A percentile compares a stretch with the other conserved stretches of the same genome.
These are phyloP conservation scores for Sporothrix mexicana DNA, from an alignment of 2,329 filamentous ascomycete genomes.

Conservation along the genomic window DNA sequence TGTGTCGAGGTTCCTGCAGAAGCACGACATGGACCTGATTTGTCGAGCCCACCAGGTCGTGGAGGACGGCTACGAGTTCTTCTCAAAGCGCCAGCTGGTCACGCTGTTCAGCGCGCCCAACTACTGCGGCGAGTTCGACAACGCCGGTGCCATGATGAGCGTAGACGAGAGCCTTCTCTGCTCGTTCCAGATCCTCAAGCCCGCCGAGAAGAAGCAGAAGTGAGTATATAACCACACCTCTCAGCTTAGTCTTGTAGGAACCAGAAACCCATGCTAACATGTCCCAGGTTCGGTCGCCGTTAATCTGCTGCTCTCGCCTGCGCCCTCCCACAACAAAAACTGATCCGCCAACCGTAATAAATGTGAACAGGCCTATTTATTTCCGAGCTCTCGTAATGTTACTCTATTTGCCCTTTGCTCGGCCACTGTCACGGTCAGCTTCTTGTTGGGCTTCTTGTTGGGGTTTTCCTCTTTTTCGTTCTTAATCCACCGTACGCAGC, in stretches of 20 bases:
- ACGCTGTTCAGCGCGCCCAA: conserved; percentile 98
- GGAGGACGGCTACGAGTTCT: conserved; percentile 99
- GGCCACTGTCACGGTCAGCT: conserved; percentile 12
- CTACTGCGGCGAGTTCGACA: conserved; percentile 99
- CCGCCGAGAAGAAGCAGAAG: conserved; percentile 99
- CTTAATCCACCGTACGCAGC: neutral
- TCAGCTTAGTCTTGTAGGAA: conserved; percentile 63
- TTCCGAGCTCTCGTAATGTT: neutral
- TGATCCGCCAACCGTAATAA: neutral
- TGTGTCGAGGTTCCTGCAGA: conserved; percentile 95
- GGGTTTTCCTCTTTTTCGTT: neutral
- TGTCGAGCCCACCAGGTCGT: conserved; percentile 98
- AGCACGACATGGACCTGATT: conserved; percentile 99
- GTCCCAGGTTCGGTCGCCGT: conserved; percentile 93
- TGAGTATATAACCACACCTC: conserved; percentile 72
- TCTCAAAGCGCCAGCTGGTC: conserved; percentile 96
- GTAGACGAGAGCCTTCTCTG: conserved; percentile 98
- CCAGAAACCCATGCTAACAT: conserved; percentile 69
- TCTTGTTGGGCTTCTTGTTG: neutral
- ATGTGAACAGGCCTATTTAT: neutral
- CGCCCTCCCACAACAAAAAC: neutral
- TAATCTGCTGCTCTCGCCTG: conserved; percentile 54
- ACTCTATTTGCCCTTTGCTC: neutral
- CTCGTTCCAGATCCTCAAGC: conserved; percentile 99
- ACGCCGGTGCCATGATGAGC: conserved; percentile 99